Conservation (phyloP, 2,329 filamentous ascomycete species). For the Trichoderma cornu-damae region DNA sequence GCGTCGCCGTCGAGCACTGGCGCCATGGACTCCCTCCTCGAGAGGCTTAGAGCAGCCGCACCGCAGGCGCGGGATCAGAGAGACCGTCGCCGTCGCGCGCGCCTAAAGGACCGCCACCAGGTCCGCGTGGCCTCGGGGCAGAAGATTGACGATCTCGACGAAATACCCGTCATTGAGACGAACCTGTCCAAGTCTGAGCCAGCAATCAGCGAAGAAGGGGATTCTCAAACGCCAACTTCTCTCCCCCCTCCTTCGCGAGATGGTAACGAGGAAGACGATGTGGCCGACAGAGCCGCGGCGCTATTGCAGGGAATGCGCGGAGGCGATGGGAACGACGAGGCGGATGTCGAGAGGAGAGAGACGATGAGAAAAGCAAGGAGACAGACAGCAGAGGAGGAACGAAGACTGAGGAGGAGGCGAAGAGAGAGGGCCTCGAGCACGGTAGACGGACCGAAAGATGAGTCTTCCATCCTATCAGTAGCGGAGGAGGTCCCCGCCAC, state of each 20-base stretch:
- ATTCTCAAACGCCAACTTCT: conserved; percentile 30
- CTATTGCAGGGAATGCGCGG: conserved; percentile 78
- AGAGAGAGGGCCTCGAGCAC: conserved; percentile 52
- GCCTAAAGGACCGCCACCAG: conserved; percentile 86
- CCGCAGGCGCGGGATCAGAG: conserved; percentile 85
- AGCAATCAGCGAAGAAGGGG: conserved; percentile 44
- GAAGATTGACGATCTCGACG: conserved; percentile 67
- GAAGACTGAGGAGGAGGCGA: conserved; percentile 60
- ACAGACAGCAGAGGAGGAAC: conserved; percentile 75
- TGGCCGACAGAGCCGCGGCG: conserved; percentile 78
- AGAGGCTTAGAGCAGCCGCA: conserved; percentile 90
- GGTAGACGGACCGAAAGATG: conserved; percentile 26
- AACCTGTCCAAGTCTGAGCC: conserved; percentile 32
- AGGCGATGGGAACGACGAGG: conserved; percentile 52
- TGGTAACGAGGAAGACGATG: conserved; percentile 59
- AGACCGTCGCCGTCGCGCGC: conserved; percentile 78
- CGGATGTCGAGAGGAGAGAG: conserved; percentile 49
- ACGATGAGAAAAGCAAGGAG: conserved; percentile 56
- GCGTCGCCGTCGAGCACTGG: conserved; percentile 70
- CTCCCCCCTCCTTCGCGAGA: conserved; percentile 47
- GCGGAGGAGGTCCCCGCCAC: conserved; percentile 16
- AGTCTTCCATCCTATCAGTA: conserved; percentile 22
- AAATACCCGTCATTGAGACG: conserved; percentile 53
- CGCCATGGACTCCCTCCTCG: conserved; percentile 91
- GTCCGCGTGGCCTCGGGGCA: conserved; percentile 86